Percentiles rank a stretch among this genome's conserved stretches.
Evolutionary conservation across 805 yeast genomes (phyloP).

Genomic region (Candida maesae): DNA sequence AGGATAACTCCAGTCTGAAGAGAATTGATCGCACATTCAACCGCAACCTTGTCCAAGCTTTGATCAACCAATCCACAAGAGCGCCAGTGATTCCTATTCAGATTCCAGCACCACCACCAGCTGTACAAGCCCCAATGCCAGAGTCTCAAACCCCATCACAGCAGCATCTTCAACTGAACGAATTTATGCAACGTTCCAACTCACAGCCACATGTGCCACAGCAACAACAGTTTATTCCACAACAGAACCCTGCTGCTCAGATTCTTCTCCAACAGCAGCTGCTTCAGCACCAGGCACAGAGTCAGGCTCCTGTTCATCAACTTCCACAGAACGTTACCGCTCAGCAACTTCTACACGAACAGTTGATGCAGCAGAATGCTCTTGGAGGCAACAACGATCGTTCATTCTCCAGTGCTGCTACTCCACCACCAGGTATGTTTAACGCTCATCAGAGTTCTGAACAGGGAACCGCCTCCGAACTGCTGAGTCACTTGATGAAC

Average conservation of each 20-base stretch:
- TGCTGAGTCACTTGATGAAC: conserved; percentile 79
- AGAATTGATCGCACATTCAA: conserved; percentile 27
- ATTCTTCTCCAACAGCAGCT: conserved; percentile 28
- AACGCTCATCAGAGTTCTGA: conserved; percentile 23
- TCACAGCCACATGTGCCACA: conserved; percentile 25
- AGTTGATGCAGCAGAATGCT: conserved; percentile 20
- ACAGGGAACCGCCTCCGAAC: conserved; percentile 59
- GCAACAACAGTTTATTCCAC: conserved; percentile 11
- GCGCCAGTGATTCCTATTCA: conserved; percentile 11
- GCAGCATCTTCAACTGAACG: conserved; percentile 23
- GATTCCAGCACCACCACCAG: not conserved
- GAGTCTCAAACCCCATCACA: conserved; percentile 15
- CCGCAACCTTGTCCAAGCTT: conserved; percentile 33
- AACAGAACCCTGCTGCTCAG: conserved; percentile 18
- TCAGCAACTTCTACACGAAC: conserved; percentile 29
- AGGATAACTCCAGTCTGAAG: no score
- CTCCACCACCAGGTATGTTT: conserved; percentile 77
- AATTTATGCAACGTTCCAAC: conserved; percentile 9
- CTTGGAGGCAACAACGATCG: conserved; percentile 27
- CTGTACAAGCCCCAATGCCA: not conserved
- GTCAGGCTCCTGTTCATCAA: conserved; percentile 20
- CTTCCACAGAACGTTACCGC: conserved; percentile 18
- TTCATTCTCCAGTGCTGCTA: conserved; percentile 45
- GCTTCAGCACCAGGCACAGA: conserved; percentile 7
- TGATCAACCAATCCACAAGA: conserved; percentile 31